phyloP scores from a whole-genome alignment of 2,329 filamentous ascomycete species.

The Verticillium dahliae region DNA sequence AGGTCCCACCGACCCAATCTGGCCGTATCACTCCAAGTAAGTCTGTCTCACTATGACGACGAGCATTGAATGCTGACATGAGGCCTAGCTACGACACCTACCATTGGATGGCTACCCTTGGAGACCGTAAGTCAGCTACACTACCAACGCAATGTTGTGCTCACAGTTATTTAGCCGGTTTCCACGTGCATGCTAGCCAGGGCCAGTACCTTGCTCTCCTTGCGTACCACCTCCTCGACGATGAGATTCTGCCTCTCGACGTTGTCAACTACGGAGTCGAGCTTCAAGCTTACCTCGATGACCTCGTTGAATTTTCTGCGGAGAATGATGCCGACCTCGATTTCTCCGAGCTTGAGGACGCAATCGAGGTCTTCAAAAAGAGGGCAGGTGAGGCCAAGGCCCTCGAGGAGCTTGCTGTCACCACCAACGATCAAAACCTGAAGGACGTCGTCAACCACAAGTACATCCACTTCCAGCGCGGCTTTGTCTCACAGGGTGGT shows the following conservation, averaged over 20 bases:
- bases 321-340: slow-evolving; percentile 26
- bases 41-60: neutral
- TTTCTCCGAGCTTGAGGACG: slow-evolving; percentile 26
- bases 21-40: slow-evolving; percentile 62
- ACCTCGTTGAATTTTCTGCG: slow-evolving; percentile 25
- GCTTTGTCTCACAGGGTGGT: slow-evolving; percentile 40
- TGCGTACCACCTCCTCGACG: slow-evolving; percentile 28
- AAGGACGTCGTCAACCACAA: slow-evolving; percentile 35
- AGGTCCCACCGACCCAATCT: slow-evolving; percentile 45
- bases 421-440: slow-evolving; percentile 19
- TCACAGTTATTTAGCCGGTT: slow-evolving; percentile 25
- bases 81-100: slow-evolving; percentile 69
- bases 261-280: slow-evolving; percentile 32
- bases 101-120: slow-evolving; percentile 75
- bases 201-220: slow-evolving; percentile 38
- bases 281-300: slow-evolving; percentile 29
- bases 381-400: slow-evolving; percentile 23
- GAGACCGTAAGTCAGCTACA: slow-evolving; percentile 43
- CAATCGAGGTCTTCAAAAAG: slow-evolving; percentile 28
- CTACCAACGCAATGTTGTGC: neutral
- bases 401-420: slow-evolving; percentile 21
- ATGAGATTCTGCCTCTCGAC: slow-evolving; percentile 31
- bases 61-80: neutral
- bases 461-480: slow-evolving; percentile 40
- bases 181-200: slow-evolving; percentile 52